Base-by-base conservation (phyloP, 805 yeast genomes). In the Myxozyma geophila region DNA sequence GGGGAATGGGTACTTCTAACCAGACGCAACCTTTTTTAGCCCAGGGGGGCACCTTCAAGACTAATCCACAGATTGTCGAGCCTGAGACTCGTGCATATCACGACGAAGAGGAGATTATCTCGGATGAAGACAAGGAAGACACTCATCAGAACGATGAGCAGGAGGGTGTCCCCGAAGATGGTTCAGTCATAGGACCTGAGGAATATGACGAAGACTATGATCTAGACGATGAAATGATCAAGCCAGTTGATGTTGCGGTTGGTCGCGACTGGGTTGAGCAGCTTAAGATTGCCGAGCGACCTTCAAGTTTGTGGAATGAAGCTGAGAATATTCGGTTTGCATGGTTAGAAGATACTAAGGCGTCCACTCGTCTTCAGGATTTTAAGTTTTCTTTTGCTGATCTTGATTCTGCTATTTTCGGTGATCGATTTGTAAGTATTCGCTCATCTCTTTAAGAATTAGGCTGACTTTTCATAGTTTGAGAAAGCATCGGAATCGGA, bases 341-440 rank as follows among this genome's bases (percentile, higher is more conserved):
- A 17, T 33, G 48, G 41, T 17, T 50, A 40, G 58, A 40, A 15
- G 54, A 35, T 35, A 21, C 54, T 5, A 48, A 53, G 44, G 36
- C 35, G 9, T 21, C 59, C 6, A 43, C 41, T 21, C 52, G 52
- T 13, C 39, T 53, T 7, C 64, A 59, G 4, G 62, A 58, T 63
- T 71, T 65, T 60, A 41, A 19, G 67, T 71, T 63, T 41, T 75
- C 74, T 5, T 76, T 68, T 58, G 76, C 76, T 28, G 78, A 78
- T n/a, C 76, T 83, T 33, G 87, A 80, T 73, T 79, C 77, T 9
- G 66, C 82, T 7, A 73, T 86, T 51, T 85, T 84, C 12, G 82
- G 63, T 21, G 59, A 56, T 12, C 53, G 36, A 23, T 58, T 57
- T 53, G 67, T 64, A 39, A 39, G 67, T 47, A 1, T 9, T 13